Percentiles rank a stretch among this genome's conserved stretches.
phyloP scores from a whole-genome alignment of 768 basidiomycete species.

The Rhodotorula kratochvilovae region DNA sequence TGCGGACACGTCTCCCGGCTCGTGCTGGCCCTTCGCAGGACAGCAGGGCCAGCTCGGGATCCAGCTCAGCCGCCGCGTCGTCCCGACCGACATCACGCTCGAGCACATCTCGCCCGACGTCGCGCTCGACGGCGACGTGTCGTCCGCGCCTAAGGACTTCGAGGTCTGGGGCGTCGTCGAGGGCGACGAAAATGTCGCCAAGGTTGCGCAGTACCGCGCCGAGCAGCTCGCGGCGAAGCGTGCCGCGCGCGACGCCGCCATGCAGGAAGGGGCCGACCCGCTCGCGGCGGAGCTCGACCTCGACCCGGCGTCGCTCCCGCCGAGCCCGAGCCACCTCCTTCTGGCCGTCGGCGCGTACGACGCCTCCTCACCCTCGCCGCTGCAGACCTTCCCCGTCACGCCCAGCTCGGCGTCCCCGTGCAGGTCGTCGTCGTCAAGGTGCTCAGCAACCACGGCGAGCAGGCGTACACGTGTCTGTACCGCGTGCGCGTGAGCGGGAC shows the following conservation, averaged over 20 bases:
- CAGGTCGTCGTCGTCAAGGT: slow-evolving; percentile 76
- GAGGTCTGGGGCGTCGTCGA: slow-evolving; percentile 89
- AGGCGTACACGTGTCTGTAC: slow-evolving; percentile 77
- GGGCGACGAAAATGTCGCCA: slow-evolving; percentile 64
- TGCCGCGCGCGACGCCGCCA: slow-evolving; percentile 1
- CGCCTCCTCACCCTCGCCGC: slow-evolving; percentile 54
- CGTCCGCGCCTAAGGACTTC: slow-evolving; percentile 71
- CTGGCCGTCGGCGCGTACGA: slow-evolving; percentile 68
- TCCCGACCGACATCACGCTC: slow-evolving; percentile 65
- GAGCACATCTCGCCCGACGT: slow-evolving; percentile 83
- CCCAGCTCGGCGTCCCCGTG: slow-evolving; percentile 71
- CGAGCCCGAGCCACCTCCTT: slow-evolving; percentile 52
- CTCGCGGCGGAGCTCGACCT: slow-evolving; percentile 36
- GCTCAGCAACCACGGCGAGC: slow-evolving; percentile 79
- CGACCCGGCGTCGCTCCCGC: slow-evolving; percentile 43
- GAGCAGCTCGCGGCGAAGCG: slow-evolving; percentile 41
- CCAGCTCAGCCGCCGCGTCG: slow-evolving; percentile 61
- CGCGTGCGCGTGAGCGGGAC: slow-evolving; percentile 38
- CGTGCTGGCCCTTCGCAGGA: slow-evolving; percentile 91
- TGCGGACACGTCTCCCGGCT: slow-evolving; percentile 72
- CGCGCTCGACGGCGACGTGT: slow-evolving; percentile 66
- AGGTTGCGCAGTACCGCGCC: slow-evolving; percentile 57
- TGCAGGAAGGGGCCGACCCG: slow-evolving; percentile 10
- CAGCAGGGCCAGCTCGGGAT: slow-evolving; percentile 76
- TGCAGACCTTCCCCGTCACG: slow-evolving; percentile 76